phyloP scores from a whole-genome alignment of 139 green algal genomes.

The Closterium sp. region DNA sequence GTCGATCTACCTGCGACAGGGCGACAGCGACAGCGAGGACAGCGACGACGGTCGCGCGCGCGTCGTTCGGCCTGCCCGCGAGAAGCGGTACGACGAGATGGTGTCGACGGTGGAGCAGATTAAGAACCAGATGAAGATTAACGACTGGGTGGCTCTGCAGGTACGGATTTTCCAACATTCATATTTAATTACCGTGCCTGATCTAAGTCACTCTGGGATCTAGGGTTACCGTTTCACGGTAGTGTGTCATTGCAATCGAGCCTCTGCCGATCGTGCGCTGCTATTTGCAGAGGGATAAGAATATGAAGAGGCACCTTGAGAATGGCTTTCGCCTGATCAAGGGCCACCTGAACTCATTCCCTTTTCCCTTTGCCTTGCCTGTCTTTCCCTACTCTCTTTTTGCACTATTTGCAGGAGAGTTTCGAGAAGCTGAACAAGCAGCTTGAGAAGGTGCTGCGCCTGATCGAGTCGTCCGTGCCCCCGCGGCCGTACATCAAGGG shows the following conservation, averaged over 20 bases:
- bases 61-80: slow-evolving; percentile 81
- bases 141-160: slow-evolving; percentile 89
- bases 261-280: no score
- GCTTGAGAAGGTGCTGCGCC: slow-evolving; percentile 76
- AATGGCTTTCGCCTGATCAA: slow-evolving; percentile 65
- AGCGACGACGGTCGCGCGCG: slow-evolving; percentile 60
- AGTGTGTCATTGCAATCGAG: no score
- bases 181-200: no score
- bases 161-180: background rate
- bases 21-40: slow-evolving; percentile 66
- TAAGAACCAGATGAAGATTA: slow-evolving; percentile 97
- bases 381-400: background rate
- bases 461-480: slow-evolving; percentile 27
- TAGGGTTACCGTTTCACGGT: no score
- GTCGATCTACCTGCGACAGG: slow-evolving; percentile 59
- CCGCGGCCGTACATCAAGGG: slow-evolving; percentile 85
- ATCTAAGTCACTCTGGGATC: no score
- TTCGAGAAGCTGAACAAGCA: slow-evolving; percentile 99
- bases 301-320: no score
- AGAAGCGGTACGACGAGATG: slow-evolving; percentile 86
- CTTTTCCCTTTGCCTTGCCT: background rate
- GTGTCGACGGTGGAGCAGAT: slow-evolving; percentile 67
- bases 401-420: slow-evolving; percentile 62
- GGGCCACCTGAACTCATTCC: slow-evolving; percentile 74
- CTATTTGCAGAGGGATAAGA: no score